phyloP scores from a whole-genome alignment of 176 grass and related monocot species.

The Saccharum spontaneum region DNA sequence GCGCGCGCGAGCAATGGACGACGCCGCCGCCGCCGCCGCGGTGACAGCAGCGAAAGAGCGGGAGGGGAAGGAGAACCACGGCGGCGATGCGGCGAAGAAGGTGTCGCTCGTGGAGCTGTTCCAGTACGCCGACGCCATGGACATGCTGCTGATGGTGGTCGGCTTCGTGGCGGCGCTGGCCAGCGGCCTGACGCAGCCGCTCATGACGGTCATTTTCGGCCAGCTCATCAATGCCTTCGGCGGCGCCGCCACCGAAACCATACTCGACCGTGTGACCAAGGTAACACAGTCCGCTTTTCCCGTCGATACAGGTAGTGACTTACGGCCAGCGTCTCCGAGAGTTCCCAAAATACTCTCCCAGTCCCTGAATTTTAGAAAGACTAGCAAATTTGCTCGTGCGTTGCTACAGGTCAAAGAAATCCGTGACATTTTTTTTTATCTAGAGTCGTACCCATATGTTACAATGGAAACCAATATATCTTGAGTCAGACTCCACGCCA shows the following conservation, averaged over 20 bases:
- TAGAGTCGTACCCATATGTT: too few species aligned
- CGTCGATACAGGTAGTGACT: too few species aligned
- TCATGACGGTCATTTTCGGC: conserved; percentile 63
- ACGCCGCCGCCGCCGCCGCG: neutral
- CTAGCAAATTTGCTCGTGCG: too few species aligned
- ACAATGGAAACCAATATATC: too few species aligned
- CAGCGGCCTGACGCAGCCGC: conserved; percentile 56
- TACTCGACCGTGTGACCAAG: conserved; percentile 49
- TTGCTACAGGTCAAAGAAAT: too few species aligned
- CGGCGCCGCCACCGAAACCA: conserved; percentile 24
- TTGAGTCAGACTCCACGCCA: too few species aligned
- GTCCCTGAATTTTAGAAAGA: too few species aligned
- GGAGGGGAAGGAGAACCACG: neutral
- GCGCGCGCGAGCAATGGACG: conserved; percentile 20
- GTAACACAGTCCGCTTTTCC: conserved; percentile 10
- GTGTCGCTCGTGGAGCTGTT: conserved; percentile 37
- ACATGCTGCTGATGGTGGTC: conserved; percentile 48
- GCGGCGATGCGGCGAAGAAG: neutral
- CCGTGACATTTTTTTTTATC: too few species aligned
- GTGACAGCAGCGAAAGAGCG: neutral
- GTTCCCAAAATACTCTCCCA: too few species aligned
- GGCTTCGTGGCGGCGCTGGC: conserved; percentile 44
- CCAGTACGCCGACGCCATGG: conserved; percentile 41
- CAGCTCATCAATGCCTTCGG: conserved; percentile 56
- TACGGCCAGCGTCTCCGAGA: too few species aligned